phyloP scores from a whole-genome alignment of 306 rosid genomes.

The Aeschynomene evenia region DNA sequence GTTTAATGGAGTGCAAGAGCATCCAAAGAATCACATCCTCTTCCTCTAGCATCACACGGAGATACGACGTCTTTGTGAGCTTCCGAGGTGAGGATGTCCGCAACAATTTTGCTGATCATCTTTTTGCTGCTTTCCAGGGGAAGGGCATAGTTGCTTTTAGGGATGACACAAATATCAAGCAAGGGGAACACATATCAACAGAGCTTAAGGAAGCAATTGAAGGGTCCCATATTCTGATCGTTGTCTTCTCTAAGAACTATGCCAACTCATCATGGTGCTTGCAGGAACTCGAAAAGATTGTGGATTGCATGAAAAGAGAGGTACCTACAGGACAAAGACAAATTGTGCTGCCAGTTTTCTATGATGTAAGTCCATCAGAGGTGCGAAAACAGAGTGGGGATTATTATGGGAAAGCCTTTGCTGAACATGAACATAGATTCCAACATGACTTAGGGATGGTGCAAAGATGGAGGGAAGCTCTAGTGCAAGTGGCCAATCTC shows the following conservation, averaged over 20 bases:
- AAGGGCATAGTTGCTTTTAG: neutral
- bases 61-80: neutral
- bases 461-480: neutral
- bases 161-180: neutral
- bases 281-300: slow-evolving; percentile 8
- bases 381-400: neutral
- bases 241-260: slow-evolving; percentile 1
- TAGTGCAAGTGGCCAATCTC: neutral
- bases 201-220: slow-evolving; percentile 1
- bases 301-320: neutral
- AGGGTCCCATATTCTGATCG: neutral
- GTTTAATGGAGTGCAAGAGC: neutral
- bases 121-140: neutral
- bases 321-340: neutral
- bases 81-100: neutral
- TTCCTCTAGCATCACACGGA: neutral
- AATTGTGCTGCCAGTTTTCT: slow-evolving; percentile 8
- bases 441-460: neutral
- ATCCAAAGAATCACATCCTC: neutral
- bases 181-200: neutral
- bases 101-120: neutral
- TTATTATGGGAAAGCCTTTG: neutral
- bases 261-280: slow-evolving; percentile 18
- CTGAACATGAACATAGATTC: neutral
- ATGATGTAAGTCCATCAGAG: slow-evolving; percentile 16